Evolutionary conservation across 805 yeast species (phyloP), one percentile per base, ranked within the genome.

Genomic region (Saccharomycopsis sp.): DNA sequence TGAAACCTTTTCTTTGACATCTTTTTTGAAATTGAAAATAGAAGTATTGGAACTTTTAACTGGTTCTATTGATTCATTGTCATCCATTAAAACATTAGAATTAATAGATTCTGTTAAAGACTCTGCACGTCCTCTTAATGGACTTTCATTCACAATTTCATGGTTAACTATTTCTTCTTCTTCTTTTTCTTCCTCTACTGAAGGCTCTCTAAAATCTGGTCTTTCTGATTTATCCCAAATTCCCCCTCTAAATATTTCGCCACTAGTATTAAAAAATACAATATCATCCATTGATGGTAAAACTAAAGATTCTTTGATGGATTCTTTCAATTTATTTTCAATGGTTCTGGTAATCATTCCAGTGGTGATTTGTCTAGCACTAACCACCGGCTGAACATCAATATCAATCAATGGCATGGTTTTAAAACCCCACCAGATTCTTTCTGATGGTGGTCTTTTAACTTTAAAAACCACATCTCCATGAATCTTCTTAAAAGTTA

Each of bases 371-470:
- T 84, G 83, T 41, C 94, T 69, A 4, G 94, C 76, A 49, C 94
- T 82, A 9, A 89, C 85, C n/a, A 85, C 74, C 0, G 98, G 98
- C 57, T 87, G 96, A 37, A 88, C 78, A 27, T 71, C 75, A 44
- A 89, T 56, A 41, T 76, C 80, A 54, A 89, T 59, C 6, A 68
- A 64, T 0, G 98, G 98, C 70, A 79, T 84, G 9, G 70, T 59
- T 46, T 76, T 82, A 57, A 87, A 92, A 2, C 84, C 74, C 54
- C 86, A 92, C 98, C 98, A 92, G 1, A 92, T 52, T 52, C 98
- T 70, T 39, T 76, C 77, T 1, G 95, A 78, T 6, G 98, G 97
- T 2, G 96, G 95, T 1, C 94, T 85, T 54, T 92, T 92, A 26
- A 89, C 55, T 31, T 72, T 63, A 17, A 88, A 52, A 0, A 82